Base-by-base conservation (phyloP, 1,284 basidiomycete genomes). In the Ustilago lituana region DNA sequence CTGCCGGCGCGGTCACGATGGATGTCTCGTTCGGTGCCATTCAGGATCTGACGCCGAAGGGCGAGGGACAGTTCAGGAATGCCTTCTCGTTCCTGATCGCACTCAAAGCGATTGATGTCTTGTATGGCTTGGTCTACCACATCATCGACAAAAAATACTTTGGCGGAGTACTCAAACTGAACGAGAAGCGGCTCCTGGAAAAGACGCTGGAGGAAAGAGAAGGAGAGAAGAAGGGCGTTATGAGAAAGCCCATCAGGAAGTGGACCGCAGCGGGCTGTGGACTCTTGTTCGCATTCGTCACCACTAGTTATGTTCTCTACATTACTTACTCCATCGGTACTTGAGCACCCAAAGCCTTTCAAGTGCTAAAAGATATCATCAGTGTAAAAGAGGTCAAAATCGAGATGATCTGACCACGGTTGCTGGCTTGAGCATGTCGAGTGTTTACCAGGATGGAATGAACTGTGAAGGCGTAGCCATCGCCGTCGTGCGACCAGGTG, bases 51-150 rank as follows among this genome's bases (percentile, higher is more conserved):
- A 77, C 83, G 0, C 68, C 76, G 1, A 66, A 38, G 1, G 75
- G 73, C 12, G 49, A 57, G 15, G 55, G 70, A 8, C 70, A 79
- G 36, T 85, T 85, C 76, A 57, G 79, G 53, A 73, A 74, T 22
- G 83, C 84, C 31, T 81, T 85, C 32, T 79, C 80, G 57, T 74
- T 85, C 49, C 66, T 85, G 47, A 83, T 85, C 69, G 84, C 79
- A n/a, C 70, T 84, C 69, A 85, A 84, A 60, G 63, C 67, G 1
- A 44, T 84, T 43, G 80, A 85, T 38, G 69, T 83, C 33, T 40
- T 79, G 53, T 77, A 77, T 17, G 83, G 84, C 11, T 73, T 82
- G 2, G 39, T 79, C 23, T 84, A 84, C 70, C 70, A 82, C 41
- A 57, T 60, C 7, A 33, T 54, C 48, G 79, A 83, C 58, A 73